Evolutionary conservation across 192 early-diverging fungal species (phyloP).

Genomic region (Allomyces javanicus): DNA sequence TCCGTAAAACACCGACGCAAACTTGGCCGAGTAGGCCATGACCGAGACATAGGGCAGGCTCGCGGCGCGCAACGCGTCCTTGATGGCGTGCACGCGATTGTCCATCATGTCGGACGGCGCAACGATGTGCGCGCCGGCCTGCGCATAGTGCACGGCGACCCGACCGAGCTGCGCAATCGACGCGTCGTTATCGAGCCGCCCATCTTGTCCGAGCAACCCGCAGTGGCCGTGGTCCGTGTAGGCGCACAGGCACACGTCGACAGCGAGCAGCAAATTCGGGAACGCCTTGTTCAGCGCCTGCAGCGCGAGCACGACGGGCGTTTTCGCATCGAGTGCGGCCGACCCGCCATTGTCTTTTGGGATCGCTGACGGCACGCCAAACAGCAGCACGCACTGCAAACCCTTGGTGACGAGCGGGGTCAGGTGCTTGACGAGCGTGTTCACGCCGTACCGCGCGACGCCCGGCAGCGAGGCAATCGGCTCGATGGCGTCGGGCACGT

Average conservation of each 20-base stretch:
- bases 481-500: constrained; percentile 49
- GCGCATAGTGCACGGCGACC: constrained; percentile 68
- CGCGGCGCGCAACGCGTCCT: constrained; percentile 43
- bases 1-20: constrained; percentile 84
- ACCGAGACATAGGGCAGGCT: constrained; percentile 35
- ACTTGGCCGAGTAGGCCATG: constrained; percentile 96
- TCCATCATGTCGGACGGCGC: constrained; percentile 99
- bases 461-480: constrained; percentile 68
- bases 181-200: constrained; percentile 58
- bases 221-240: constrained; percentile 96
- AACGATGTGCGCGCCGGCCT: constrained; percentile 77
- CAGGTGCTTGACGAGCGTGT: constrained; percentile 52
- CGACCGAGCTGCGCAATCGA: constrained; percentile 63
- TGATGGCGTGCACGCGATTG: constrained; percentile 79
- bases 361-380: constrained; percentile 66
- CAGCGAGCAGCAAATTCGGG: constrained; percentile 64
- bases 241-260: constrained; percentile 91
- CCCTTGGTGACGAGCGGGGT: constrained; percentile 74
- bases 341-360: constrained; percentile 44
- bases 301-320: constrained; percentile 71
- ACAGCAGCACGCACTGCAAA: constrained; percentile 66
- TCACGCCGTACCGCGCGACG: constrained; percentile 66
- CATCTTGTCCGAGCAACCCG: constrained; percentile 56
- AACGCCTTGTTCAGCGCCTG: constrained; percentile 52
- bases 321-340: constrained; percentile 58